These are phyloP conservation scores for Leccinum disarticulatum DNA, from an alignment of 768 basidiomycete species.

Conservation along the genomic window DNA sequence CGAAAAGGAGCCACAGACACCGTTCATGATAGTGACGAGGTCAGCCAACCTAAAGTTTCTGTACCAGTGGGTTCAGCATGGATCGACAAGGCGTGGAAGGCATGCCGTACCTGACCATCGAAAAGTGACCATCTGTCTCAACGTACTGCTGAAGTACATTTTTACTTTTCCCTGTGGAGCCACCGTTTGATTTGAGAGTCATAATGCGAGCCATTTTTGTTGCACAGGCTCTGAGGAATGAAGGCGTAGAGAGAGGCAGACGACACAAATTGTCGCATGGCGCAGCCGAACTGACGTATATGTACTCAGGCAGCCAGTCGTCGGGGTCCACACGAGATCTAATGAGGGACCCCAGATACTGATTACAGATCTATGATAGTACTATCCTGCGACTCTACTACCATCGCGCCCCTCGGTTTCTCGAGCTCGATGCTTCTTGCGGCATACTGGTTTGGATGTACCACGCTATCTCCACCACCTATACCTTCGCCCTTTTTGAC, in stretches of 20 bases:
- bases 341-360: conserved; percentile 22
- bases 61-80: conserved; percentile 16
- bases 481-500: conserved; percentile 90
- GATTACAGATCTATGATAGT: conserved; percentile 2
- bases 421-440: conserved; percentile 70
- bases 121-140: conserved; percentile 94
- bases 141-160: conserved; percentile 76
- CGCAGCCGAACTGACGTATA: conserved; percentile 12
- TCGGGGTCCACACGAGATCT: conserved; percentile 16
- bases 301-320: neutral
- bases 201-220: conserved; percentile 30
- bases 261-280: conserved; percentile 28
- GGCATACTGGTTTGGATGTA: conserved; percentile 91
- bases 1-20: conserved; percentile 95
- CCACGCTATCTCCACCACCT: conserved; percentile 82
- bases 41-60: conserved; percentile 99
- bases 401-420: conserved; percentile 46
- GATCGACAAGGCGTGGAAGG: conserved; percentile 12
- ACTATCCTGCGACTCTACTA: conserved; percentile 29
- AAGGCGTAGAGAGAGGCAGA: conserved; percentile 20
- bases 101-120: conserved; percentile 78
- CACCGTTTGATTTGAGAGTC: conserved; percentile 28
- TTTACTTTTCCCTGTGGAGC: conserved; percentile 3
- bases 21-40: conserved; percentile 98
- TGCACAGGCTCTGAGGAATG: conserved; percentile 1